These are phyloP conservation scores for Glonium stellatum DNA, from an alignment of 495 filamentous ascomycete genomes.

Conservation along the genomic window DNA sequence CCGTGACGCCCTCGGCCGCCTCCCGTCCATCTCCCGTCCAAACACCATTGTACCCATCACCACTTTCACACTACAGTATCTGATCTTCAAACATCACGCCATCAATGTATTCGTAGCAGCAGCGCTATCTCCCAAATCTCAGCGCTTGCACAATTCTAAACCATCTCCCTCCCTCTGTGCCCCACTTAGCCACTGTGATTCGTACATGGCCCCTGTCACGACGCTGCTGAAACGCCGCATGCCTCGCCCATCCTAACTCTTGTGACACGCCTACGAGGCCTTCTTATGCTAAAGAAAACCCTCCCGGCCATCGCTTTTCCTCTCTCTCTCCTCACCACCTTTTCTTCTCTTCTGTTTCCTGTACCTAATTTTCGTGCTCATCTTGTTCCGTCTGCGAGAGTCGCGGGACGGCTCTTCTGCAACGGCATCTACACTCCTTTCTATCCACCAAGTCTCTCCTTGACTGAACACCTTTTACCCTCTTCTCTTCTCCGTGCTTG, in stretches of 20 bases:
- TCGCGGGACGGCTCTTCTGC: slow-evolving; percentile 25
- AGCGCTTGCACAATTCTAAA: slow-evolving; percentile 7
- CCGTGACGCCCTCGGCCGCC: too few species aligned
- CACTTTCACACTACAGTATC: too few species aligned
- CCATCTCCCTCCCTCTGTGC: slow-evolving; percentile 1
- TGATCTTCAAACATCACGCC: too few species aligned
- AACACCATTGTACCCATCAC: too few species aligned
- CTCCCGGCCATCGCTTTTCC: slow-evolving; percentile 8
- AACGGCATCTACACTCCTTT: slow-evolving; percentile 16
- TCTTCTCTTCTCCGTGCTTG: slow-evolving; percentile 1
- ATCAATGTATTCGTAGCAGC: neutral
- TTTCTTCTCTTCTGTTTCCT: slow-evolving; percentile 6
- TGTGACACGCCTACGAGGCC: slow-evolving; percentile 19
- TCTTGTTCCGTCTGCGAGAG: slow-evolving; percentile 21
- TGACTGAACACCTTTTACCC: neutral
- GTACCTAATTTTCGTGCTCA: slow-evolving; percentile 3
- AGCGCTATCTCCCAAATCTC: neutral
- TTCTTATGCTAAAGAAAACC: slow-evolving; percentile 23
- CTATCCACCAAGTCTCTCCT: slow-evolving; percentile 2
- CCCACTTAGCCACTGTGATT: slow-evolving; percentile 13
- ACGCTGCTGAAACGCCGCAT: slow-evolving; percentile 22
- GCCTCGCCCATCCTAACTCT: slow-evolving; percentile 12
- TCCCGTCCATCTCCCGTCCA: too few species aligned
- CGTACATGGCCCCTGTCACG: slow-evolving; percentile 2
- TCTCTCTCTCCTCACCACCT: slow-evolving; percentile 16